Base-by-base conservation (phyloP, 78 protist genomes). In the Blattamonas nauphoetae region DNA sequence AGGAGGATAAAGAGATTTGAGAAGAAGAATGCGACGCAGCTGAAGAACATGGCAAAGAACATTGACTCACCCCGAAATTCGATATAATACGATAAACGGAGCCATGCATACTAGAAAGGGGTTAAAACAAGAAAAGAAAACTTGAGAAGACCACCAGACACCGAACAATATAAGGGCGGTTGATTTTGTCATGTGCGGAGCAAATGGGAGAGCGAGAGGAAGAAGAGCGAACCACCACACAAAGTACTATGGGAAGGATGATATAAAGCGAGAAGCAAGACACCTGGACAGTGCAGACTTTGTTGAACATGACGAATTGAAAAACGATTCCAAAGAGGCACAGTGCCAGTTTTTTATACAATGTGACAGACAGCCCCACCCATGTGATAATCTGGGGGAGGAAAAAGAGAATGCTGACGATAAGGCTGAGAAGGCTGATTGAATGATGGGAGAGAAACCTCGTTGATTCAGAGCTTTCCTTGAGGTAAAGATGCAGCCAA, bases 221-320 rank as follows among this genome's bases (percentile, higher is more conserved):
- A 94, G 88, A 3, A 96, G 89, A 32, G 93, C 46, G 36, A 91
- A 63, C 87, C 91, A 96, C 97, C 97, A 96, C 82, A 93, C 93
- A 44, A 94, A 95, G 84, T 96, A 96, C 92, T 96, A 89, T 5
- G 45, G 45, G 1, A 41, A 33, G 45, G 41, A 41, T 4, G 63
- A 41, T 1, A 41, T 33, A 3, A 41, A 33, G 3, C n/a, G 42
- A 3, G 42, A 3, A 41, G 83, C 4, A 21, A 41, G 45, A 41
- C 1, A 82, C 5, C 42, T 90, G 98, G 5, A 94, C 96, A 0
- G 98, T 96, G 78, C 90, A 85, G 45, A 96, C 99, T 64, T 96
- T 95, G 89, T 97, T 97, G 90, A 97, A 92, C 2, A 95, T 92
- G 6, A 97, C 98, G 45, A 97, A 97, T 77, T 88, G 63, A 44